Percentiles rank a stretch among this genome's conserved stretches.
Evolutionary conservation across 768 basidiomycete genomes (phyloP).

Genomic region (Tricholoma sp.): DNA sequence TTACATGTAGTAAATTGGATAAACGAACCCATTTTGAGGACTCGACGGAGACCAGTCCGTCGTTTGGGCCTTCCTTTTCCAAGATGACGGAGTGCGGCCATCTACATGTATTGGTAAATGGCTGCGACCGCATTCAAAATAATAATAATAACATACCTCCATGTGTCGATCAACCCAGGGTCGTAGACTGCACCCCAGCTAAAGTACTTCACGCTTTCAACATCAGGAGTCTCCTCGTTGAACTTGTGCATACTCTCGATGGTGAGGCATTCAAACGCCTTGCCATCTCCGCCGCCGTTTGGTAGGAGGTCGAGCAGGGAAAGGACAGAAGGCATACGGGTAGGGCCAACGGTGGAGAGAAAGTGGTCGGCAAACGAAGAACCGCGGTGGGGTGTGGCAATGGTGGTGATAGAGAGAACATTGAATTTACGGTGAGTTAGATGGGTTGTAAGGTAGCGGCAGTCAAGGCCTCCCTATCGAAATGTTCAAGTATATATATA

Average conservation of each 20-base stretch:
- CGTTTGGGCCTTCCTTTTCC: slow-evolving; percentile 88
- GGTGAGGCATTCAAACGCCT: slow-evolving; percentile 87
- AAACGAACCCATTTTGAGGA: slow-evolving; percentile 74
- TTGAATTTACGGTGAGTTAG: slow-evolving; percentile 72
- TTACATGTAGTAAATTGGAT: slow-evolving; percentile 19
- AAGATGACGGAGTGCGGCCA: slow-evolving; percentile 79
- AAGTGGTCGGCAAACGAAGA: slow-evolving; percentile 93
- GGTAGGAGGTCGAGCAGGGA: slow-evolving; percentile 78
- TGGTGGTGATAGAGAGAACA: slow-evolving; percentile 86
- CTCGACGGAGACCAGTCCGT: slow-evolving; percentile 86
- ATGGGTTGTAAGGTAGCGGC: slow-evolving; percentile 79
- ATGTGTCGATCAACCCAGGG: slow-evolving; percentile 88
- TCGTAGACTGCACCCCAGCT: slow-evolving; percentile 93
- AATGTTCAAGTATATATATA: neutral
- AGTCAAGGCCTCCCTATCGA: slow-evolving; percentile 79
- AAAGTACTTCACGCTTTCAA: slow-evolving; percentile 77
- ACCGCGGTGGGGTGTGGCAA: slow-evolving; percentile 92
- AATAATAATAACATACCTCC: slow-evolving; percentile 42
- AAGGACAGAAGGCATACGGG: slow-evolving; percentile 64
- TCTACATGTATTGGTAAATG: slow-evolving; percentile 20
- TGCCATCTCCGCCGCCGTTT: slow-evolving; percentile 92
- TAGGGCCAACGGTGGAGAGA: slow-evolving; percentile 62
- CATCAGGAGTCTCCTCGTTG: slow-evolving; percentile 81
- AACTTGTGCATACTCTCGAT: slow-evolving; percentile 81
- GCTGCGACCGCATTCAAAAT: slow-evolving; percentile 8